A percentile compares a stretch with the other conserved stretches of the same genome.
These are phyloP conservation scores for Aspergillus awamori DNA, from an alignment of 2,329 filamentous ascomycete species.

Conservation along the genomic window DNA sequence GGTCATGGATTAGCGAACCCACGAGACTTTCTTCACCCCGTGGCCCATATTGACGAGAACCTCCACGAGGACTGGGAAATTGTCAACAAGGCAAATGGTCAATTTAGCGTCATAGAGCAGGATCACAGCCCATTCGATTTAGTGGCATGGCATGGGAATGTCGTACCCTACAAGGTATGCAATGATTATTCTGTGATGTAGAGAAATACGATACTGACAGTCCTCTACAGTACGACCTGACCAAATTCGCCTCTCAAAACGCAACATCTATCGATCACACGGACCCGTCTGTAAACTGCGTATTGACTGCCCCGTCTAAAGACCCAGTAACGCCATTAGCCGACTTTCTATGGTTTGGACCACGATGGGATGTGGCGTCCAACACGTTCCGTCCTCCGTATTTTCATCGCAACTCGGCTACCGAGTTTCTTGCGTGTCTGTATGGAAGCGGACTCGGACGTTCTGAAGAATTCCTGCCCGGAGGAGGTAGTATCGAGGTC, in stretches of 20 bases:
- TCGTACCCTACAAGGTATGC: constrained; percentile 58
- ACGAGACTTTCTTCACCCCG: constrained; percentile 64
- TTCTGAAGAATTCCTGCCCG: constrained; percentile 32
- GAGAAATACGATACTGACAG: neutral
- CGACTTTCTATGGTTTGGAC: constrained; percentile 74
- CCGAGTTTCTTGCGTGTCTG: constrained; percentile 55
- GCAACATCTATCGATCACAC: constrained; percentile 65
- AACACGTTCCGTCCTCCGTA: constrained; percentile 73
- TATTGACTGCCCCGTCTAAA: constrained; percentile 52
- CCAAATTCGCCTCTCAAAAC: constrained; percentile 61
- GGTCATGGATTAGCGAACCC: constrained; percentile 66
- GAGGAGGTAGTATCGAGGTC: constrained; percentile 31
- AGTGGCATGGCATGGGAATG: constrained; percentile 68
- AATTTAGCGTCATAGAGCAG: constrained; percentile 60
- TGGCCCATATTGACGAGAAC: constrained; percentile 58
- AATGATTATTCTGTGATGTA: no score
- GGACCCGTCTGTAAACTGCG: constrained; percentile 68
- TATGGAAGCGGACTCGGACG: constrained; percentile 33
- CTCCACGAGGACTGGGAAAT: constrained; percentile 57
- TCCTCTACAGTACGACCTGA: constrained; percentile 54
- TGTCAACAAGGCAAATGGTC: constrained; percentile 62
- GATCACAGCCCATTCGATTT: constrained; percentile 67
- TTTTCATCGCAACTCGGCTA: constrained; percentile 71
- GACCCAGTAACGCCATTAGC: constrained; percentile 63
- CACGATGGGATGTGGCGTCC: constrained; percentile 69